Percentiles rank a stretch among this genome's conserved stretches.
Evolutionary conservation across 176 grass and related monocot genomes (phyloP).

Genomic region (Aegilops tauschii): DNA sequence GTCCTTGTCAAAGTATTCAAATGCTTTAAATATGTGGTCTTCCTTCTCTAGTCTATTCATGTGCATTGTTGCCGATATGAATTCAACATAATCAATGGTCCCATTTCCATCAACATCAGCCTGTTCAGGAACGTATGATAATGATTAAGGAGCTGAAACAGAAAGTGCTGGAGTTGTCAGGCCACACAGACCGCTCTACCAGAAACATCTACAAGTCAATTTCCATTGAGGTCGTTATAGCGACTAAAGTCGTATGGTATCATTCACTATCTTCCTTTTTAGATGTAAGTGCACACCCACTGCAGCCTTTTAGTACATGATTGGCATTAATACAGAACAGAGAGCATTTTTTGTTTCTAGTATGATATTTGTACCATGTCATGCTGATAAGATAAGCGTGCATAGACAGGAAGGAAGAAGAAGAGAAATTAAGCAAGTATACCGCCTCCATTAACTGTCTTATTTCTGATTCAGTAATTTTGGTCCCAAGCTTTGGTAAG

Average conservation of each 20-base stretch:
- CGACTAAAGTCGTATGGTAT: neutral
- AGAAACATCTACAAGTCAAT: neutral
- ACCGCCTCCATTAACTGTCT: constrained; percentile 90
- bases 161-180: neutral
- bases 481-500: constrained; percentile 90
- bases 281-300: neutral
- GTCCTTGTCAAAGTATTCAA: constrained; percentile 94
- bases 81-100: constrained; percentile 89
- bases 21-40: constrained; percentile 86
- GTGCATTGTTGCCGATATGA: constrained; percentile 96
- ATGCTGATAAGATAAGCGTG: neutral
- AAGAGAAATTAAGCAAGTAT: constrained; percentile 19
- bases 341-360: neutral
- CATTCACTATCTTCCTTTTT: neutral
- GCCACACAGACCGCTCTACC: neutral
- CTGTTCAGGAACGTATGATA: constrained; percentile 45
- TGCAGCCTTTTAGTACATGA: neutral
- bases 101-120: constrained; percentile 98
- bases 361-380: neutral
- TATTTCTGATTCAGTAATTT: constrained; percentile 78
- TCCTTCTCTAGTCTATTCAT: constrained; percentile 95
- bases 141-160: constrained; percentile 10
- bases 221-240: neutral
- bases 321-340: neutral
- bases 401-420: neutral